Evolutionary conservation across 331 rosid species (phyloP), one percentile per base, ranked within the genome.

Genomic region (Malus hybrid): DNA sequence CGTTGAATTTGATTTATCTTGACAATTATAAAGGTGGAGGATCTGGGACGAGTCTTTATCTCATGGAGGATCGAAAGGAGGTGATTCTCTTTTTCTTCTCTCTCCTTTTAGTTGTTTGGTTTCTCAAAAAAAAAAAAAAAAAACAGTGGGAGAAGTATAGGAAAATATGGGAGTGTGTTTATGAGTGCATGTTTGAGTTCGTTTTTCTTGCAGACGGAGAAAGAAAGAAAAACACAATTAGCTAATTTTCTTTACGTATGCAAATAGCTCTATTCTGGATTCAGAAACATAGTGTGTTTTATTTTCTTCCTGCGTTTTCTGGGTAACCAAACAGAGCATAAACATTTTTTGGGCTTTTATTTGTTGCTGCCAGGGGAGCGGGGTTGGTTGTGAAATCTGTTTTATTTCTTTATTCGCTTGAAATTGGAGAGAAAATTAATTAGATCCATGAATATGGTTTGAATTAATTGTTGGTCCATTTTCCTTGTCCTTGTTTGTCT

Each of bases 11-110:
- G 10, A 11, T 60, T 44, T 29, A 3, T 32, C 12, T 65, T 13
- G 7, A 22, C 4, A 6, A 28, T 7, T 16, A 56, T 62, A 34
- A 73, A 11, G 27, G 29, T 12, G 46, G 20, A 10, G 66, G 15
- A 52, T 59, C 62, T 67, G 59, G 34, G 44, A 44, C 31, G 15
- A 69, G 27, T 5, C 24, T 68, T 72, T 31, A 67, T 83, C 78
- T 66, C 81, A 93, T 93, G 98, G 93, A 90, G 75, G 80, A 84
- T 85, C 95, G 88, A 28, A 93, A 90, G 88, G 90, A 93, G 95
- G 98, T 93, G 42, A n/a, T 31, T 70, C 29, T 34, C 69, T 74
- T 61, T 7, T 64, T 70, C 16, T 64, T 39, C 18, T 52, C 61
- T 81, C 22, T 65, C 15, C 9, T 61, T 3, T 74, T n/a, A 6